phyloP scores from a whole-genome alignment of 805 yeast genomes.

The Sugiyamaella valdiviana region DNA sequence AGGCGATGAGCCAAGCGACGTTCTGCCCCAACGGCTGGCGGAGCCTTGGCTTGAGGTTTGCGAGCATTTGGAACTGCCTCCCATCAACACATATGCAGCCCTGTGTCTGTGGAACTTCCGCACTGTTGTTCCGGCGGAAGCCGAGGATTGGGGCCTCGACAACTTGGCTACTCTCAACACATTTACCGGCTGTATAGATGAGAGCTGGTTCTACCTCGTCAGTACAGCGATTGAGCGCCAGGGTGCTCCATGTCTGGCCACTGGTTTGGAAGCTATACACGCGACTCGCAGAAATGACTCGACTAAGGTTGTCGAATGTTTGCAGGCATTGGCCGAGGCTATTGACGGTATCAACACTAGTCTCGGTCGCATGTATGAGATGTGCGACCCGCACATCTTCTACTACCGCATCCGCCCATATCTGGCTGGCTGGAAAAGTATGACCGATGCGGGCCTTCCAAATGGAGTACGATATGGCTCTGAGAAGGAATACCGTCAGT shows the following conservation, averaged over 20 bases:
- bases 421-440: conserved; percentile 90
- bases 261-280: conserved; percentile 62
- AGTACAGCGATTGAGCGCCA: conserved; percentile 78
- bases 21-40: conserved; percentile 62
- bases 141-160: conserved; percentile 47
- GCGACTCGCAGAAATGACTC: conserved; percentile 46
- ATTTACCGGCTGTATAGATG: conserved; percentile 86
- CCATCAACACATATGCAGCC: conserved; percentile 83
- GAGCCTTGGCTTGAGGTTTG: conserved; percentile 60
- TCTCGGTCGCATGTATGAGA: conserved; percentile 78
- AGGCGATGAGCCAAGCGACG: conserved; percentile 46
- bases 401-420: conserved; percentile 82
- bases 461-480: conserved; percentile 74
- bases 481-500: conserved; percentile 48
- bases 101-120: conserved; percentile 84
- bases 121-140: conserved; percentile 46
- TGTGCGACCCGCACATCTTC: conserved; percentile 91
- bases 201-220: conserved; percentile 88
- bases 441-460: conserved; percentile 78
- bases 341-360: conserved; percentile 70
- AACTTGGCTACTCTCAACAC: conserved; percentile 75
- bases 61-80: conserved; percentile 65
- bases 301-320: conserved; percentile 36
- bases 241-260: conserved; percentile 64
- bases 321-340: conserved; percentile 65